A percentile compares a stretch with the other conserved stretches of the same genome.
Conservation (phyloP, 495 filamentous ascomycete species). For the Tuber umbilicatum region DNA sequence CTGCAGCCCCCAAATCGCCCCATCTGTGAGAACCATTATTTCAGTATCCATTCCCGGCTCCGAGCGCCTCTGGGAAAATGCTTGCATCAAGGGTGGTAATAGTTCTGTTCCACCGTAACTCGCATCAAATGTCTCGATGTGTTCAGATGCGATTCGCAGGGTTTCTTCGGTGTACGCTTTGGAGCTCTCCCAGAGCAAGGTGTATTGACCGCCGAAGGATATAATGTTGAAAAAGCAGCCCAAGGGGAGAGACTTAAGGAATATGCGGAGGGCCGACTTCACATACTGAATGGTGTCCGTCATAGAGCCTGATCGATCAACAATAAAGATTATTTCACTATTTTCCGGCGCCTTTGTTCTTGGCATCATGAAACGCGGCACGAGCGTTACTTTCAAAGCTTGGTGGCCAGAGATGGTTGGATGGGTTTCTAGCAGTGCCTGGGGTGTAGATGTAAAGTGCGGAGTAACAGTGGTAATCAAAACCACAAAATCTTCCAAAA, state of each 20-base stretch:
- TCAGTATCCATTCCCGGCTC: conserved; percentile 51
- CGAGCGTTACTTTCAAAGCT: conserved; percentile 60
- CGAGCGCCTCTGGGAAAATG: conserved; percentile 9
- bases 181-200: conserved; percentile 56
- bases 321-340: conserved; percentile 64
- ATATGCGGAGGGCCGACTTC: conserved; percentile 53
- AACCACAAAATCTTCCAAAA: conserved; percentile 52
- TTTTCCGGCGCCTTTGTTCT: conserved; percentile 24
- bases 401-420: conserved; percentile 54
- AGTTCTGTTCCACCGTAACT: conserved; percentile 62
- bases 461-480: conserved; percentile 48
- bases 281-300: conserved; percentile 50
- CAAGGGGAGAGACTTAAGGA: conserved; percentile 62
- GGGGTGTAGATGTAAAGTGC: conserved; percentile 51
- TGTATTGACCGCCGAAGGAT: conserved; percentile 53
- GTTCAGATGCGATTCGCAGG: conserved; percentile 49
- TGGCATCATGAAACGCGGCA: conserved; percentile 57
- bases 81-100: conserved; percentile 49
- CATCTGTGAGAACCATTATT: conserved; percentile 63
- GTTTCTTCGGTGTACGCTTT: conserved; percentile 50
- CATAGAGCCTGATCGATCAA: conserved; percentile 65
- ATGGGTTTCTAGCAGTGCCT: conserved; percentile 59
- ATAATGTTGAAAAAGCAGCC: conserved; percentile 69
- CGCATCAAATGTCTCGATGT: conserved; percentile 48
- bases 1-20: conserved; percentile 56